Base-by-base conservation (phyloP, 2,329 filamentous ascomycete genomes). In the Aspergillus pseudonomiae region DNA sequence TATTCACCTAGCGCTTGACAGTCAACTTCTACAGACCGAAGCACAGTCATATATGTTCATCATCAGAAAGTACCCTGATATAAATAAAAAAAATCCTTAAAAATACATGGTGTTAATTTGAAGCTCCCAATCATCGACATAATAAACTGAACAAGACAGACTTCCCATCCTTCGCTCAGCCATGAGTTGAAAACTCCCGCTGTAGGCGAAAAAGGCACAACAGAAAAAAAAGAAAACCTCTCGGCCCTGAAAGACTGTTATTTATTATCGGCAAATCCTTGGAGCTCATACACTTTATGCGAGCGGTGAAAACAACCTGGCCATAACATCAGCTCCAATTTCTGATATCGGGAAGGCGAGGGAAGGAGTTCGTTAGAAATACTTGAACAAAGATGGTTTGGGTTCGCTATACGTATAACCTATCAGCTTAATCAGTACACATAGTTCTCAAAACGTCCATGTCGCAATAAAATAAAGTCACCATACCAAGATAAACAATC, bases 371-470 rank as follows among this genome's bases (percentile, higher is more conserved):
- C 34, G 54, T 61, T 50, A 65, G 70, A 69, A 69, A 60, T 80
- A 91, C 89, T 88, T 88, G 82, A 92, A 90, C 71, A 92, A 78
- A 53, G 92, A 90, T 61, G 95, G 95, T 78, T 91, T 89, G 46
- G 95, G 95, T 79, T 94, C 91, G 84, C 94, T 98, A 79, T 92
- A 91, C 61, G 94, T 96, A 84, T 97, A 98, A 73, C 94, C 92
- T 95, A 74, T 66, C 59, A 60, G 57, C 28, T 28, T 16, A 3
- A 54, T 75, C 43, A 74, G 64, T 63, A 64, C 28, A 53, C 32
- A 60, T 68, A 60, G 65, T 67, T 48, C 28, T 39, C 36, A 28
- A 24, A 48, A 24, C 14, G 34, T 28, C 7, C 57, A 65, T 34
- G 26, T 65, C 26, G 30, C 24, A 65, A 58, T 30, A 16, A 19